Percentiles rank a stretch among this genome's conserved stretches.
These are phyloP conservation scores for Nasturtium officinale DNA, from an alignment of 345 rosid genomes.

Conservation along the genomic window DNA sequence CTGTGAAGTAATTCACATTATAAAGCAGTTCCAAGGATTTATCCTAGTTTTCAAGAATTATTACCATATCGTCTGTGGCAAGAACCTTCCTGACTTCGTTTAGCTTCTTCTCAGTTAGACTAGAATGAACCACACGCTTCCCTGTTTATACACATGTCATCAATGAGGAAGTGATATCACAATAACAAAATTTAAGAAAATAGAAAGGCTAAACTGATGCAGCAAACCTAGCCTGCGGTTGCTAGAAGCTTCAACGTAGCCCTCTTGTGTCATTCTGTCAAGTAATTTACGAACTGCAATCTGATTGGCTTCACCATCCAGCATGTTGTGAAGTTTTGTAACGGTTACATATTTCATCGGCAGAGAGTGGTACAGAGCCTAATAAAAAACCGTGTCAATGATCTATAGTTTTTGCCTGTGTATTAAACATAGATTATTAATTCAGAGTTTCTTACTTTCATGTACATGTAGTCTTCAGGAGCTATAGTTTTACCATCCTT, in stretches of 20 bases:
- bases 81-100: constrained; percentile 72
- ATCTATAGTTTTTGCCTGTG: background rate
- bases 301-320: constrained; percentile 77
- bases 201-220: constrained; percentile 3
- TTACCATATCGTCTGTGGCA: constrained; percentile 62
- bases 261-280: constrained; percentile 74
- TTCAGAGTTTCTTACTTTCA: constrained; percentile 58
- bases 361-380: constrained; percentile 86
- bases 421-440: constrained; percentile 8
- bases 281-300: constrained; percentile 63
- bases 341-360: constrained; percentile 73
- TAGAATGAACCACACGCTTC: constrained; percentile 81
- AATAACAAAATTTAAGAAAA: constrained; percentile 3
- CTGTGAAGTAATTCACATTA: constrained; percentile 46
- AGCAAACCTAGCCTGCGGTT: constrained; percentile 78
- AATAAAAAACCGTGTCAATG: constrained; percentile 2
- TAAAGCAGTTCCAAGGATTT: constrained; percentile 6
- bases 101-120: constrained; percentile 65
- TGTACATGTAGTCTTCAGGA: constrained; percentile 65
- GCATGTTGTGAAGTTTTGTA: constrained; percentile 73
- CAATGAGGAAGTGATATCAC: background rate
- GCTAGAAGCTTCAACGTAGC: constrained; percentile 74
- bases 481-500: constrained; percentile 49
- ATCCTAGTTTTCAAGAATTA: background rate
- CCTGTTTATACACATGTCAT: constrained; percentile 53